Percentiles rank a stretch among this genome's conserved stretches.
phyloP scores from a whole-genome alignment of 2,329 filamentous ascomycete species.

The Biscogniauxia marginata region DNA sequence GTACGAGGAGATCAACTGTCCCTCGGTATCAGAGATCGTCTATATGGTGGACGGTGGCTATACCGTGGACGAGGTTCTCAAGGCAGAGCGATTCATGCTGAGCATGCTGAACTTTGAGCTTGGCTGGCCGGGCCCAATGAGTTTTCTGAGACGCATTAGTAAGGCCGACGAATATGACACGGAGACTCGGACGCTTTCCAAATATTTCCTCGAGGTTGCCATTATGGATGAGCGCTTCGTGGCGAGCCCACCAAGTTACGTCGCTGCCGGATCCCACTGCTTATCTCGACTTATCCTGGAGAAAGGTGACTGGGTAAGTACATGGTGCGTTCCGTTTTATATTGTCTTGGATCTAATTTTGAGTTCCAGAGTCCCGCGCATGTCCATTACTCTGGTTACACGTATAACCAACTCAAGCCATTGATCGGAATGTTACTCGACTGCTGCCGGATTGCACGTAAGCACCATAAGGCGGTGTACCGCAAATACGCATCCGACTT shows the following conservation, averaged over 20 bases:
- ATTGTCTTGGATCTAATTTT: constrained; percentile 35
- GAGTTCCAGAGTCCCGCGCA: constrained; percentile 70
- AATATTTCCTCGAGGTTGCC: constrained; percentile 95
- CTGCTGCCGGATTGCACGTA: constrained; percentile 77
- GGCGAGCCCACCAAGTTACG: constrained; percentile 82
- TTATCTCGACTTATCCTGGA: constrained; percentile 82
- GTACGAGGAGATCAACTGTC: constrained; percentile 98
- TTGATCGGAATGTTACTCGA: constrained; percentile 78
- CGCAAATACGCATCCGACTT: constrained; percentile 92
- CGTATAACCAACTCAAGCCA: constrained; percentile 76
- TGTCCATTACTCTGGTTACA: constrained; percentile 92
- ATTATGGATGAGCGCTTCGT: constrained; percentile 99
- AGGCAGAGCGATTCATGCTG: constrained; percentile 97
- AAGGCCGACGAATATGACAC: constrained; percentile 98
- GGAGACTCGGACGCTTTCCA: constrained; percentile 90
- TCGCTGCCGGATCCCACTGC: constrained; percentile 90
- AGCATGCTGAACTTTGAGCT: constrained; percentile 94
- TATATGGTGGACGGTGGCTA: constrained; percentile 98
- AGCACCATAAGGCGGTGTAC: constrained; percentile 83
- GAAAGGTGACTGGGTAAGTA: constrained; percentile 89
- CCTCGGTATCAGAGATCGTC: constrained; percentile 90
- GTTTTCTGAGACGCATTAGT: constrained; percentile 93
- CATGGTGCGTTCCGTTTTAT: constrained; percentile 1
- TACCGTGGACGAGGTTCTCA: constrained; percentile 85
- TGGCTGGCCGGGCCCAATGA: constrained; percentile 98